phyloP scores from a whole-genome alignment of 495 filamentous ascomycete species.

The Trichodelitschia bisporula region DNA sequence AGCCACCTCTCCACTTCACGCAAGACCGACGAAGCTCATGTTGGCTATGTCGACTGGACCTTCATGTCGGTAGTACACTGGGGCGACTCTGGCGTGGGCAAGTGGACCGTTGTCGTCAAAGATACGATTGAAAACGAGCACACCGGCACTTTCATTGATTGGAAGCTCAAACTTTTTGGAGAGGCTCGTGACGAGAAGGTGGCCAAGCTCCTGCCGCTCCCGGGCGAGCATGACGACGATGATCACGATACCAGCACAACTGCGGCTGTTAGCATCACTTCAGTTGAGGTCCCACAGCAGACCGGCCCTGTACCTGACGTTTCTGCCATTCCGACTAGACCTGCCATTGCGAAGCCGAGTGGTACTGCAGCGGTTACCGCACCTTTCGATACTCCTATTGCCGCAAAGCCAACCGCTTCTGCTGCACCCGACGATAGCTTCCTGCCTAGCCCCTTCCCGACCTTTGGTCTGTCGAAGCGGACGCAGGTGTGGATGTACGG shows the following conservation, averaged over 20 bases:
- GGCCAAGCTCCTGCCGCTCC: conserved; percentile 53
- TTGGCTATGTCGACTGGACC: conserved; percentile 89
- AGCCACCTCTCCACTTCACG: conserved; percentile 64
- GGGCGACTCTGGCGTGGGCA: conserved; percentile 73
- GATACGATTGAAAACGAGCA: conserved; percentile 58
- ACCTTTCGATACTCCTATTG: conserved; percentile 6
- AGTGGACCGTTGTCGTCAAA: conserved; percentile 77
- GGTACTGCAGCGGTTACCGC: conserved; percentile 12
- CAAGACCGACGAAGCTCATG: conserved; percentile 29
- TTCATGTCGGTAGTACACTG: conserved; percentile 97
- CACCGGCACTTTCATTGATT: conserved; percentile 62
- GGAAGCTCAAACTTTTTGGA: conserved; percentile 88
- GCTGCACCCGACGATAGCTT: conserved; percentile 19
- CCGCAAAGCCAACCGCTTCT: conserved; percentile 8
- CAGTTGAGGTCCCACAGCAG: background rate
- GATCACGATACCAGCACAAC: conserved; percentile 44
- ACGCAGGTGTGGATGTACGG: conserved; percentile 95
- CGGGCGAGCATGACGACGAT: conserved; percentile 57
- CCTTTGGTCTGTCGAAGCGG: conserved; percentile 74
- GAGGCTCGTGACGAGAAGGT: conserved; percentile 51
- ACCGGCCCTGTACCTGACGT: conserved; percentile 19
- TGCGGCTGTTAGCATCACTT: conserved; percentile 21
- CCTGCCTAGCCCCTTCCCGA: conserved; percentile 75
- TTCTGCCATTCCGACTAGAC: conserved; percentile 54
- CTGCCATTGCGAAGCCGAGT: conserved; percentile 36